Percentiles rank a stretch among this genome's conserved stretches.
phyloP scores from a whole-genome alignment of 2,329 filamentous ascomycete genomes.

The Sporothrix curviconia region DNA sequence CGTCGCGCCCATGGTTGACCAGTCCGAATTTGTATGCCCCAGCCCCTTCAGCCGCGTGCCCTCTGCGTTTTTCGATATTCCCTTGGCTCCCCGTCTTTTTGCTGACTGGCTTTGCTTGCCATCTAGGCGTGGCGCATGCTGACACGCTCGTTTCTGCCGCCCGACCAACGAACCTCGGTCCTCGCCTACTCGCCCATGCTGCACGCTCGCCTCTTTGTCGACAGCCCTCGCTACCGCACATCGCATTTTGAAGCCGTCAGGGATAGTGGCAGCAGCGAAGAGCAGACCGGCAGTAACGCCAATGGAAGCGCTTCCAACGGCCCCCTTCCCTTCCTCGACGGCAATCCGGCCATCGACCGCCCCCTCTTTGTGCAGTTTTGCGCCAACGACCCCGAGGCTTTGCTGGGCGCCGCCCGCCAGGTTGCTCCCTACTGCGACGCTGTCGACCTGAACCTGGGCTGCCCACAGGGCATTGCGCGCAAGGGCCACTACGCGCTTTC shows the following conservation, averaged over 20 bases:
- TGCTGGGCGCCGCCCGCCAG: conserved; percentile 70
- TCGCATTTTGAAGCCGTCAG: conserved; percentile 66
- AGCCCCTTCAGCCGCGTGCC: too few species aligned
- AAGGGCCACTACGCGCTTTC: conserved; percentile 92
- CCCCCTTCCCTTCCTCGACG: conserved; percentile 54
- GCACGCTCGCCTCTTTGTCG: conserved; percentile 80
- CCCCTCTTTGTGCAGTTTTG: conserved; percentile 97
- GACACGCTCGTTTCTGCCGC: conserved; percentile 80
- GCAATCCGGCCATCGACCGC: conserved; percentile 75
- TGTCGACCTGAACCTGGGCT: conserved; percentile 90
- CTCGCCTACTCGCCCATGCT: conserved; percentile 95
- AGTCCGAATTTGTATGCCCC: conserved; percentile 81
- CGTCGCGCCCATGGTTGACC: conserved; percentile 95
- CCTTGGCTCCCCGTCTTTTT: neutral
- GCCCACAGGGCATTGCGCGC: conserved; percentile 89
- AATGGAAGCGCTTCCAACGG: conserved; percentile 21
- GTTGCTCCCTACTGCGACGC: conserved; percentile 89
- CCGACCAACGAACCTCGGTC: conserved; percentile 56
- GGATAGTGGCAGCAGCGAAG: conserved; percentile 7
- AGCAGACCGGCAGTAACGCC: conserved; percentile 28
- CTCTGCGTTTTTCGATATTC: neutral
- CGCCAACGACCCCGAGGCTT: conserved; percentile 74
- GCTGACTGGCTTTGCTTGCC: neutral
- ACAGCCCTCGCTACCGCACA: conserved; percentile 68
- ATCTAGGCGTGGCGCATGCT: conserved; percentile 92